Evolutionary conservation across 192 early-diverging fungal species (phyloP), one percentile per base, ranked within the genome.

Genomic region (Martensiomyces pterosporus): DNA sequence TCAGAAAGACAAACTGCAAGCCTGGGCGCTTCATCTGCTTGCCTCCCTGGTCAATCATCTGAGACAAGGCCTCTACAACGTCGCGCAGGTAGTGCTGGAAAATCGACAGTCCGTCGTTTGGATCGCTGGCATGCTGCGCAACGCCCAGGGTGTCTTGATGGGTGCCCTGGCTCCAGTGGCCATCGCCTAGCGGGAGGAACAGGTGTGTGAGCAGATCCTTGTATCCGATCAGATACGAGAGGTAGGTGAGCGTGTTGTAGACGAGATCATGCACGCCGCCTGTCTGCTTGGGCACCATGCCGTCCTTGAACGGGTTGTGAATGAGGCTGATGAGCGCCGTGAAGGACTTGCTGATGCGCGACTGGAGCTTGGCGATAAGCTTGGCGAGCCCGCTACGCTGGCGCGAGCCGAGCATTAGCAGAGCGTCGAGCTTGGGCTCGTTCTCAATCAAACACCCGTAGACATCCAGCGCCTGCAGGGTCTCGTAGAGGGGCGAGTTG

Each of bases 41-140:
- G 61, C 69, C 62, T 41, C 62, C 69, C 42, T 60, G 52, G 24
- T 72, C 69, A 18, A 60, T 56, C 15, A 58, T 65, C 22, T 39
- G 53, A 9, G 69, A 54, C 40, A 72, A 47, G 0, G 69, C 69
- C 18, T 72, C 69, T 21, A 72, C 37, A 10, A 65, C 69, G 26
- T 72, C 69, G 16, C 69, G 69, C 34, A 72, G 34, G 29, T 72
- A 72, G 46, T 72, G 69, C 57, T 72, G 69, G 58, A 72, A 72
- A 44, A 72, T 65, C 10, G 69, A 64, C 39, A 72, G 49, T 0
- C 69, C 69, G 35, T 72, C 69, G 57, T 43, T 72, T 12, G 69
- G 69, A 21, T 72, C 69, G 49, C 69, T 65, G 36, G 69, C 69
- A 19, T 60, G 57, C 7, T 65, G 69, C n/a, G 57, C 46, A 24